A percentile compares a stretch with the other conserved stretches of the same genome.
phyloP scores from a whole-genome alignment of 306 rosid species.

The Cucumis hystrix region DNA sequence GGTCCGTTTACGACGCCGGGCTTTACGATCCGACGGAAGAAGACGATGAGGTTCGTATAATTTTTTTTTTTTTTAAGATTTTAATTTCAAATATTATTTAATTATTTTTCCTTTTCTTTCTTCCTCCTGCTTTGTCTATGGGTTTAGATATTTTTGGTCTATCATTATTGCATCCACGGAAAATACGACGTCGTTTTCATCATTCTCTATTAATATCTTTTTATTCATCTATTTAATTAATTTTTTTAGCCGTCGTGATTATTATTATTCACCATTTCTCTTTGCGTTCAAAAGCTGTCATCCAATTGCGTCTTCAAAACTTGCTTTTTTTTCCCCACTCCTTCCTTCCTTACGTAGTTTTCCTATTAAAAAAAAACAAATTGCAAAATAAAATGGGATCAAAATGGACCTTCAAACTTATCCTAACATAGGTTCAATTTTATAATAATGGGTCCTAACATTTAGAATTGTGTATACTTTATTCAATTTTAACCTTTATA shows the following conservation, averaged over 20 bases:
- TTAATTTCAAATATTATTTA: neutral
- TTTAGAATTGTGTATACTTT: no score
- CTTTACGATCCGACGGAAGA: slow-evolving; percentile 73
- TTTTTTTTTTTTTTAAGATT: neutral
- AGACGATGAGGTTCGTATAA: slow-evolving; percentile 52
- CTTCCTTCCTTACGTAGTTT: neutral
- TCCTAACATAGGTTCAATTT: no score
- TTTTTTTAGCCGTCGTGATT: neutral
- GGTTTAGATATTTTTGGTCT: neutral
- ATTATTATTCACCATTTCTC: neutral
- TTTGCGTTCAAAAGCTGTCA: neutral
- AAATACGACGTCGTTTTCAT: neutral
- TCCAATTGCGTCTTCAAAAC: neutral
- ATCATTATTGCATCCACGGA: neutral
- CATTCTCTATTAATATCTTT: neutral
- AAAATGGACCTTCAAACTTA: no score
- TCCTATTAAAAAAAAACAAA: no score
- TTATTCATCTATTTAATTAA: neutral
- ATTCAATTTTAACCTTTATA: no score
- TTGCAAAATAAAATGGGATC: no score
- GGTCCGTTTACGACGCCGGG: slow-evolving; percentile 91
- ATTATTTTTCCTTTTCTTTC: slow-evolving; percentile 9
- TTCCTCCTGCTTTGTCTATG: neutral
- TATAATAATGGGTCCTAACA: no score
- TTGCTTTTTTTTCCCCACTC: neutral